Evolutionary conservation across 176 grass and related monocot genomes (phyloP).

Genomic region (Eragrostis nindensis): DNA sequence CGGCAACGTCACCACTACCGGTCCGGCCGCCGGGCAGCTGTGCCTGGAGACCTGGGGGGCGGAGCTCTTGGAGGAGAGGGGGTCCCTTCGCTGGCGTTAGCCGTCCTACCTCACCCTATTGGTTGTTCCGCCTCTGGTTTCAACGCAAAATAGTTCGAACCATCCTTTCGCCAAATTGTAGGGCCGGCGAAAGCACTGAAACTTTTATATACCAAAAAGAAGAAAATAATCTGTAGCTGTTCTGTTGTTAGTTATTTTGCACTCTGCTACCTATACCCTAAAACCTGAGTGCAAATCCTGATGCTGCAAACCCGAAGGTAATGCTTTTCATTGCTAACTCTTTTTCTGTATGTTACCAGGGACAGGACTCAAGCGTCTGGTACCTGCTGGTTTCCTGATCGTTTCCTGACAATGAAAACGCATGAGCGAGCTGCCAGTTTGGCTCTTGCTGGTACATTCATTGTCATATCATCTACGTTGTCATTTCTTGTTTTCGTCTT

Average conservation of each 20-base stretch:
- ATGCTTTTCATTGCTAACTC: background rate
- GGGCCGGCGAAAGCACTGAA: background rate
- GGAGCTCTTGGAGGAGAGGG: too few species aligned
- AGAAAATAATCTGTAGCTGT: background rate
- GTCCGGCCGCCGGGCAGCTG: too few species aligned
- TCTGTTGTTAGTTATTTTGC: background rate
- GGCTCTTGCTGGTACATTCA: constrained; percentile 69
- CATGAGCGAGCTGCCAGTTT: constrained; percentile 71
- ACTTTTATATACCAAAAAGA: background rate
- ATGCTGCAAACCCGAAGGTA: background rate
- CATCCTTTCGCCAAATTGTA: background rate
- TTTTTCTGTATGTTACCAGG: background rate
- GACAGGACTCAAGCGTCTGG: background rate
- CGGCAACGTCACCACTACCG: too few species aligned
- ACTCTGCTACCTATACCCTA: background rate
- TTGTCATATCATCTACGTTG: background rate
- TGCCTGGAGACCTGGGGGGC: too few species aligned
- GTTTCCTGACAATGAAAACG: constrained; percentile 49
- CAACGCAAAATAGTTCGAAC: background rate
- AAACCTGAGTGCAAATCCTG: background rate
- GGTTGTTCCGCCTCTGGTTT: background rate
- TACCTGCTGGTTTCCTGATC: background rate
- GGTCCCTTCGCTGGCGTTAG: background rate
- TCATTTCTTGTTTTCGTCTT: background rate
- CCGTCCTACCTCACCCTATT: background rate